These are phyloP conservation scores for Secale cereale DNA, from an alignment of 176 grass and related monocot genomes.

Conservation along the genomic window DNA sequence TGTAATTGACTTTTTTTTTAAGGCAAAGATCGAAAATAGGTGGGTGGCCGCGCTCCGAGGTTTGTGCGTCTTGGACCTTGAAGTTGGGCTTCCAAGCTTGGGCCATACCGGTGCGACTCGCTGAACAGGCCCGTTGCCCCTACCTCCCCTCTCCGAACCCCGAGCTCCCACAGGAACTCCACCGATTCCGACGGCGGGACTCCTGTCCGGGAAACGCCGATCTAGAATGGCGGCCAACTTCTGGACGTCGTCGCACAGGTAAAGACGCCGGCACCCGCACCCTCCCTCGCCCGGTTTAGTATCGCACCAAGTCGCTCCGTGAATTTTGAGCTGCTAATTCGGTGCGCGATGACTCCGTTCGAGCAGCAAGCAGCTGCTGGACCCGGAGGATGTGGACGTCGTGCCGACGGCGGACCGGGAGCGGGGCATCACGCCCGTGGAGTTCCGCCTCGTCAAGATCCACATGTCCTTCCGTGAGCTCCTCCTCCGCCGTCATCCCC, in stretches of 20 bases:
- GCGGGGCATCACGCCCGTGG: conserved; percentile 68
- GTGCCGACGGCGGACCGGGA: conserved; percentile 64
- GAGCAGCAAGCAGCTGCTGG: conserved; percentile 81
- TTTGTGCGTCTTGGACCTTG: too few relatives aligned
- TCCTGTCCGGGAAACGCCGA: conserved; percentile 7
- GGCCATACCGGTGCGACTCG: background rate
- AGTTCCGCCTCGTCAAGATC: conserved; percentile 83
- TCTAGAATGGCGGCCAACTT: conserved; percentile 56
- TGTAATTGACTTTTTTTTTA: too few relatives aligned
- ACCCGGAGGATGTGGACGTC: conserved; percentile 67
- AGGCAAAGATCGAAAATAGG: too few relatives aligned
- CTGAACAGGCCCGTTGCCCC: background rate
- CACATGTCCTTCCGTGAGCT: conserved; percentile 88
- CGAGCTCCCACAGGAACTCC: background rate
- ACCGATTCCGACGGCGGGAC: background rate
- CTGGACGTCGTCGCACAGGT: conserved; percentile 70
- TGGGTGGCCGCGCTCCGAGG: too few relatives aligned
- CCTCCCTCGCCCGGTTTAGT: background rate
- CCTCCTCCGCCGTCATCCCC: background rate
- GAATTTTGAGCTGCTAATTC: conserved; percentile 14
- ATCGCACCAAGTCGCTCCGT: background rate
- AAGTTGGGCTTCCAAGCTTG: background rate
- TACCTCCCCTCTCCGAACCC: background rate
- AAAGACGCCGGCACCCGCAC: background rate
- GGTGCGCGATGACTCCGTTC: background rate